Evolutionary conservation across 1,284 basidiomycete genomes (phyloP).

Genomic region (Anthracocystis panici-leucophaei): DNA sequence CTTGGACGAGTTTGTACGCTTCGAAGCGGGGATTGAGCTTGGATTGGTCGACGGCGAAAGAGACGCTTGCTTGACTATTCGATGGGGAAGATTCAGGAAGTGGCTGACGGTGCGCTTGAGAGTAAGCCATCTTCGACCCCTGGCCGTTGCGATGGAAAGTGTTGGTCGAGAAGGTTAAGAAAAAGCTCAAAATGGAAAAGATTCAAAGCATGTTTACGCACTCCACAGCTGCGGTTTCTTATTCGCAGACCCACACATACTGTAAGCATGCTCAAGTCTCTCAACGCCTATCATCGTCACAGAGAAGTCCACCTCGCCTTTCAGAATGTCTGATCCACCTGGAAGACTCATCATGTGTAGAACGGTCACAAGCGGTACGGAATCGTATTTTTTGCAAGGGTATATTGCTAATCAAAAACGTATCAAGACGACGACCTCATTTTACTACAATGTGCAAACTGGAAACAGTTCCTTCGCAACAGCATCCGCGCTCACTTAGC

Average conservation of each 20-base stretch:
- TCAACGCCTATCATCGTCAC: neutral
- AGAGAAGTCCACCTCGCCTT: neutral
- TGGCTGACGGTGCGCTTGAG: constrained; percentile 28
- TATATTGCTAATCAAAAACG: constrained; percentile 32
- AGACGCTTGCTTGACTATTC: neutral
- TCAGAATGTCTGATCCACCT: no score
- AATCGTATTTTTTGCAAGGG: constrained; percentile 22
- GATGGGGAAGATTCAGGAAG: constrained; percentile 10
- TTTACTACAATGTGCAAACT: constrained; percentile 12
- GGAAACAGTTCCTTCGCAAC: neutral
- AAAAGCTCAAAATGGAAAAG: constrained; percentile 4
- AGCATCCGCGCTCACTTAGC: constrained; percentile 24
- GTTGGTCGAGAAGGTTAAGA: constrained; percentile 1
- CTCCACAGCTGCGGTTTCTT: constrained; percentile 14
- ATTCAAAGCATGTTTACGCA: constrained; percentile 7
- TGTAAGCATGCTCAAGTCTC: neutral
- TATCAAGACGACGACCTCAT: neutral
- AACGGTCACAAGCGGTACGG: neutral
- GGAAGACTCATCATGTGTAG: neutral
- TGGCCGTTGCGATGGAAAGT: neutral
- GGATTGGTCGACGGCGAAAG: constrained; percentile 24
- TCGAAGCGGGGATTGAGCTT: constrained; percentile 46
- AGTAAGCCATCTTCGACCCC: constrained; percentile 30
- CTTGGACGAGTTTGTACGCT: constrained; percentile 50
- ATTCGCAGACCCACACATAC: no score